A percentile compares a stretch with the other conserved stretches of the same genome.
Evolutionary conservation across 192 early-diverging fungal genomes (phyloP).

Genomic region (Linnemannia schmuckeri): DNA sequence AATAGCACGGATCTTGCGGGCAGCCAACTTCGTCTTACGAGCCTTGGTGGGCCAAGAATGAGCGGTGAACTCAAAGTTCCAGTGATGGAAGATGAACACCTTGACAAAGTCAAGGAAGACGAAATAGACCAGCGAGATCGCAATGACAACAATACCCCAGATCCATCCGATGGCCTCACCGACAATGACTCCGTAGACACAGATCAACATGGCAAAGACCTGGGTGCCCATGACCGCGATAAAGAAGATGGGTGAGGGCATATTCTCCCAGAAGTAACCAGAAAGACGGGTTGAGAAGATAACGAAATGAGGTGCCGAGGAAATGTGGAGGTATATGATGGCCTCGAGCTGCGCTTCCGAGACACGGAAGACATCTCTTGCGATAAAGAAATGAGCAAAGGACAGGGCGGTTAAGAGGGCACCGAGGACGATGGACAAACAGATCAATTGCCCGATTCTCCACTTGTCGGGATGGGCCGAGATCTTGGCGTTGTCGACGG

Average conservation of each 20-base stretch:
- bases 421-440: conserved; percentile 84
- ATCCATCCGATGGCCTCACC: conserved; percentile 74
- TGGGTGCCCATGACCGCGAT: conserved; percentile 92
- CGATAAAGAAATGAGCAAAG: conserved; percentile 89
- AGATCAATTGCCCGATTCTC: conserved; percentile 93
- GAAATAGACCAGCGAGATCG: conserved; percentile 84
- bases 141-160: conserved; percentile 82
- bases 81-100: conserved; percentile 83
- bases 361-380: conserved; percentile 74
- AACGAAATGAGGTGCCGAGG: conserved; percentile 92
- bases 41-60: conserved; percentile 80
- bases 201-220: conserved; percentile 90
- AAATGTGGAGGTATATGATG: conserved; percentile 96
- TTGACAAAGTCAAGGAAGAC: conserved; percentile 92
- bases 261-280: conserved; percentile 90
- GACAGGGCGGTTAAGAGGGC: conserved; percentile 81
- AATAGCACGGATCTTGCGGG: conserved; percentile 61
- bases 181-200: conserved; percentile 77
- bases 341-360: conserved; percentile 75
- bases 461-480: conserved; percentile 96
- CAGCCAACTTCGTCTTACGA: conserved; percentile 74
- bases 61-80: conserved; percentile 94
- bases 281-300: conserved; percentile 94
- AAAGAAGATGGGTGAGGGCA: conserved; percentile 85
- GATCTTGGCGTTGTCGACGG: conserved; percentile 95